A percentile compares a stretch with the other conserved stretches of the same genome.
Conservation (phyloP, 306 rosid genomes). For the Senna siamea region DNA sequence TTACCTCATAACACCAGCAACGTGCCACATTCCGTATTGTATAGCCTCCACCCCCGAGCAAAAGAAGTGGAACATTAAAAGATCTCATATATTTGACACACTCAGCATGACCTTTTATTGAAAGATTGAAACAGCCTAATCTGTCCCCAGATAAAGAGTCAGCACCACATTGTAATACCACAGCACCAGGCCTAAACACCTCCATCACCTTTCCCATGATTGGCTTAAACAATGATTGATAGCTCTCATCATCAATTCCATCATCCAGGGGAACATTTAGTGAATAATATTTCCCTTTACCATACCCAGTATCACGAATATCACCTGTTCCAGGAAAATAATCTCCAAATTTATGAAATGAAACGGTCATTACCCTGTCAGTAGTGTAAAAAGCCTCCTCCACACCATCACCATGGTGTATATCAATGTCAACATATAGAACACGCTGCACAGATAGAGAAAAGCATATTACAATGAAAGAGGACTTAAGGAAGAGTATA, state of each 20-base stretch:
- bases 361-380: conserved; percentile 61
- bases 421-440: conserved; percentile 48
- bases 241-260: conserved; percentile 59
- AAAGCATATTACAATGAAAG: conserved; percentile 32
- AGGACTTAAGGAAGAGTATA: not conserved
- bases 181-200: conserved; percentile 55
- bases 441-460: conserved; percentile 52
- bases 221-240: conserved; percentile 54
- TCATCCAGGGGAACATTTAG: conserved; percentile 56
- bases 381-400: conserved; percentile 54
- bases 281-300: conserved; percentile 53
- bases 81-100: conserved; percentile 56
- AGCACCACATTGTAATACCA: conserved; percentile 59
- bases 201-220: conserved; percentile 62
- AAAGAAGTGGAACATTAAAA: conserved; percentile 55
- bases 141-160: conserved; percentile 60
- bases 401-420: conserved; percentile 48
- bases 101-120: conserved; percentile 53
- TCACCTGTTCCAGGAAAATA: conserved; percentile 64
- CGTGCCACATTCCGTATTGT: conserved; percentile 62
- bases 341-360: conserved; percentile 60
- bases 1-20: conserved; percentile 64
- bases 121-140: conserved; percentile 58
- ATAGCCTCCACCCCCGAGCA: conserved; percentile 60
- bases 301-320: conserved; percentile 51